Evolutionary conservation across 257 asterid genomes (phyloP).

Genomic region (Solanum habrochaites): DNA sequence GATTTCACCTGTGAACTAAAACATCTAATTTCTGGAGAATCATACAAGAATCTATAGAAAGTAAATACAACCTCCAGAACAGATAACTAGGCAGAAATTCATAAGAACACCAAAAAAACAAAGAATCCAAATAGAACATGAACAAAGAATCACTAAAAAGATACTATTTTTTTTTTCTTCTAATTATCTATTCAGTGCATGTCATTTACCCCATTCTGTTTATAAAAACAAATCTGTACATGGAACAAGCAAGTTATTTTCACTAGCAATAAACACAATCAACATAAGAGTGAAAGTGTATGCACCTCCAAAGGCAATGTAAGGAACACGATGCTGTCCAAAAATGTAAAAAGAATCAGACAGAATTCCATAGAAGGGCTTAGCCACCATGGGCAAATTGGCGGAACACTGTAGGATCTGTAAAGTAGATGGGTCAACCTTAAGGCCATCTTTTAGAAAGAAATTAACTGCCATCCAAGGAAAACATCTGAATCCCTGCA

Average conservation of each 20-base stretch:
- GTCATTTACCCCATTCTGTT: background rate
- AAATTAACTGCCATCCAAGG: constrained; percentile 95
- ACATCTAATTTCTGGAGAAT: background rate
- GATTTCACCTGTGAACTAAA: background rate
- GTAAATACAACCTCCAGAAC: background rate
- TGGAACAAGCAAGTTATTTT: background rate
- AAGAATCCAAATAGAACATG: background rate
- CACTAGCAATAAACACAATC: background rate
- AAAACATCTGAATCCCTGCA: constrained; percentile 90
- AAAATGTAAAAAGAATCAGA: constrained; percentile 79
- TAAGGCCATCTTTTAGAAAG: constrained; percentile 79
- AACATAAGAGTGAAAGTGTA: background rate
- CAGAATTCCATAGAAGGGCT: constrained; percentile 72
- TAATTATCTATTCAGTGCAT: background rate
- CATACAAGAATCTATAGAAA: background rate
- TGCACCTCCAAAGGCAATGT: constrained; percentile 80
- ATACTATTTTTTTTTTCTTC: background rate
- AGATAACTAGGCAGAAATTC: background rate
- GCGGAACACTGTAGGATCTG: constrained; percentile 93
- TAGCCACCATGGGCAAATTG: constrained; percentile 90
- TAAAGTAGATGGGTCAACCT: constrained; percentile 68
- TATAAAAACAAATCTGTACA: background rate
- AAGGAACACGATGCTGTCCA: constrained; percentile 94
- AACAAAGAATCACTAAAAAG: background rate
- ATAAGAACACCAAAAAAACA: background rate